These are phyloP conservation scores for Cetraspora pellucida DNA, from an alignment of 192 early-diverging fungal species.

Conservation along the genomic window DNA sequence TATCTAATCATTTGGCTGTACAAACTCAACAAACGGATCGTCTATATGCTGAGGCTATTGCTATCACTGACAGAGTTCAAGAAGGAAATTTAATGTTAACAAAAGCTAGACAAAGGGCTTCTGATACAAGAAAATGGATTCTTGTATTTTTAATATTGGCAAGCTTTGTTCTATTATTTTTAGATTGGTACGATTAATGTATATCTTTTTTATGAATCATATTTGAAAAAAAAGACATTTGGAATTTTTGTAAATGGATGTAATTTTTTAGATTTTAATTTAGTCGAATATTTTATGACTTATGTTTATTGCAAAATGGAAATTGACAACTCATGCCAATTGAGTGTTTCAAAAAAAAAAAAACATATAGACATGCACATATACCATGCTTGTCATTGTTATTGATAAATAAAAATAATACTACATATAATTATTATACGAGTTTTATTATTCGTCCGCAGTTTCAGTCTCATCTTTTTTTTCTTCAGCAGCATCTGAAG, in stretches of 20 bases:
- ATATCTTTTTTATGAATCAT: background rate
- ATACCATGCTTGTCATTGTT: too few species aligned
- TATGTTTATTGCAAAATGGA: too few species aligned
- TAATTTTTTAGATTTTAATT: too few species aligned
- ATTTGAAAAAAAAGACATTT: too few species aligned
- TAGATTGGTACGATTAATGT: conserved; percentile 75
- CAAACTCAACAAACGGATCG: conserved; percentile 75
- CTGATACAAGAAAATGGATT: conserved; percentile 73
- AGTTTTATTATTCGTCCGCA: background rate
- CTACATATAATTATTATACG: background rate
- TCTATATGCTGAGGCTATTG: conserved; percentile 71
- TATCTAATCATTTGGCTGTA: conserved; percentile 69
- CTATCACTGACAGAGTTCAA: conserved; percentile 62
- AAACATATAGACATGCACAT: too few species aligned
- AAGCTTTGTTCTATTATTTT: conserved; percentile 71
- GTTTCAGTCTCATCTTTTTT: background rate
- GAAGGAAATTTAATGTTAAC: conserved; percentile 69
- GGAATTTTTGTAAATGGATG: too few species aligned
- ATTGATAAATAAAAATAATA: too few species aligned
- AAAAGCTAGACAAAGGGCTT: conserved; percentile 65
- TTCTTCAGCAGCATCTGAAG: conserved; percentile 35
- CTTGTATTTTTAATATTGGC: conserved; percentile 70
- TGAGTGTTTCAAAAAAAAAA: too few species aligned
- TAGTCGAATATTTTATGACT: too few species aligned
- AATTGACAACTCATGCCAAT: too few species aligned